Base-by-base conservation (phyloP, 805 yeast species). In the Yarrowia sp. region DNA sequence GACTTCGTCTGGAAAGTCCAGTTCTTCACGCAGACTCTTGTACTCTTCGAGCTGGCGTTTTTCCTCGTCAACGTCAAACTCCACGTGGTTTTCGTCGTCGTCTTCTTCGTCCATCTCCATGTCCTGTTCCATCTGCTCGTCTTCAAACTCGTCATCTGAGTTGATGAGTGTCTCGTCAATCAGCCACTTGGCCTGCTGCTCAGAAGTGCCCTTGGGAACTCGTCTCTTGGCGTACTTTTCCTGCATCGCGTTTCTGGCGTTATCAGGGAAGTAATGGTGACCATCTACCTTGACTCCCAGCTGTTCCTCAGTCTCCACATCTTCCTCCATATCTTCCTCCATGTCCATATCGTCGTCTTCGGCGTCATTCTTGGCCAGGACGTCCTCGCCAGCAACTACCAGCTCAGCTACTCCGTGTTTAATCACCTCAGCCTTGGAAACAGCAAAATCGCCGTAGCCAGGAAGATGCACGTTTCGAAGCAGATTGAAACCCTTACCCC, bases 1-100 rank as follows among this genome's bases (percentile, higher is more conserved):
- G 65, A 93, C 77, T 77, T 95, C 99, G 76, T 95, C 99, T 0
- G 98, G 98, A 80, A 92, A 95, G 71, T 92, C 97, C 36, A 85
- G 81, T 73, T 91, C 98, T 64, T 92, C 98, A 66, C 83, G 83
- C 67, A 84, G 75, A 41, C 80, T 80, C 70, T 95, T 84, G 77
- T 81, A 92, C 70, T 81, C 83, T 65, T 82, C 78, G 67, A 91
- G 79, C 76, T 92, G 97, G 70, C 85, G 82, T 66, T 85, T 85
- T 74, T 90, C 97, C 70, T 91, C 97, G 70, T 90, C 97, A 35
- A 87, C 85, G 1, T 88, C 79, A 59, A 91, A 77, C 38, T 91
- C 97, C 64, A 85, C 85, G 72, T 85, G 87, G 61, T 76, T 77
- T n/a, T n/a, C n/a, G 3, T 69, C 67, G 66, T 76, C 81, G 8